Evolutionary conservation across 78 protist genomes (phyloP).

Genomic region (Diacronema lutheri): DNA sequence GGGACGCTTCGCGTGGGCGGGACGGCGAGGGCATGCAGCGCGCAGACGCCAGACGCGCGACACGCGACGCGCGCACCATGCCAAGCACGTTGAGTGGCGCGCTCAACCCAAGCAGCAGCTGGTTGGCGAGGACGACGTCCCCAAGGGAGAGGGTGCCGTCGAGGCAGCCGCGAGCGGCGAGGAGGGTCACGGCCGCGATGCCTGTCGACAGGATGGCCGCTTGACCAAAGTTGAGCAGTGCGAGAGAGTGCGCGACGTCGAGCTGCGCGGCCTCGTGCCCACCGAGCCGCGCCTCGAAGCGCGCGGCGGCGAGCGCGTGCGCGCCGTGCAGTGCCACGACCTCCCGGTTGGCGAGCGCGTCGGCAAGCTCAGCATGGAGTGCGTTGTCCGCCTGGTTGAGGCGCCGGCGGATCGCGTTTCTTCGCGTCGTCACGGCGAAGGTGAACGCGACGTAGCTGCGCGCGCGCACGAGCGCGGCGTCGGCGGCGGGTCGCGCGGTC

Average conservation of each 20-base stretch:
- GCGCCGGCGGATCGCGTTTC: neutral
- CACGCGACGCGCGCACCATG: neutral
- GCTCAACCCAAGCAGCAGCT: neutral
- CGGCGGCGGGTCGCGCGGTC: no score
- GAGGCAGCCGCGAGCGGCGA: neutral
- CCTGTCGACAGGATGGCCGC: neutral
- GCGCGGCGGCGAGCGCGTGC: neutral
- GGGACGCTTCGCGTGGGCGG: no score
- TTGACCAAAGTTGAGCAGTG: conserved; percentile 24
- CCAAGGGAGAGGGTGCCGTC: neutral
- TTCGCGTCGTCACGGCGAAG: neutral
- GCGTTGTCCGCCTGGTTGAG: neutral
- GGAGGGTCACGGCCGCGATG: neutral
- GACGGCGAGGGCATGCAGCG: neutral
- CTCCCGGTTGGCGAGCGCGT: neutral
- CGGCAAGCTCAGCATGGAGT: neutral
- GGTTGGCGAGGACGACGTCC: neutral
- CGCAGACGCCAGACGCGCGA: neutral
- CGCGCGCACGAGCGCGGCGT: neutral
- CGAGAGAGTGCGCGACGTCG: neutral
- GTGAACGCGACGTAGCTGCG: neutral
- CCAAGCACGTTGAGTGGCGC: conserved; percentile 11
- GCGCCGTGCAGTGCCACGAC: neutral
- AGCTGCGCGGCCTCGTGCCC: neutral
- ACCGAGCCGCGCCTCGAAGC: neutral